phyloP scores from a whole-genome alignment of 2,329 filamentous ascomycete species.

The Neoscytalidium dimidiatum region DNA sequence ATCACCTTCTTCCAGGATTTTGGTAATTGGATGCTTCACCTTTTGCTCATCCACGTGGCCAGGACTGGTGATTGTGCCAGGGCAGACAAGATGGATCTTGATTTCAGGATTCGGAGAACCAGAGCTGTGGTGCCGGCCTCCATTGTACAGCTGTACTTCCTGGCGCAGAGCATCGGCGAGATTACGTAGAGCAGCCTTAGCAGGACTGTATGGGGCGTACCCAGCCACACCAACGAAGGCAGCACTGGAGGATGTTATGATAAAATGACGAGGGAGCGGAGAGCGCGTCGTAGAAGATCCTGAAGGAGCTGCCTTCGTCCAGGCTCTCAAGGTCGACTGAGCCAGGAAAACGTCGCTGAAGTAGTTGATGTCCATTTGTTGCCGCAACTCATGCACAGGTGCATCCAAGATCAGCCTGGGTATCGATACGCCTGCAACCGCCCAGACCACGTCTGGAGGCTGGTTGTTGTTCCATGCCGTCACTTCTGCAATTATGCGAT shows the following conservation, averaged over 20 bases:
- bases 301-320: slow-evolving; percentile 53
- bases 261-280: slow-evolving; percentile 68
- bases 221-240: slow-evolving; percentile 78
- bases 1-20: slow-evolving; percentile 79
- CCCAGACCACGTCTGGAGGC: slow-evolving; percentile 86
- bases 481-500: slow-evolving; percentile 68
- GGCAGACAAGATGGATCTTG: slow-evolving; percentile 78
- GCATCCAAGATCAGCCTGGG: slow-evolving; percentile 80
- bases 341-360: slow-evolving; percentile 85
- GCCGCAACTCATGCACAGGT: slow-evolving; percentile 64
- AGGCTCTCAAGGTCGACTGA: slow-evolving; percentile 73
- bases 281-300: background rate
- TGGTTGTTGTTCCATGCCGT: slow-evolving; percentile 75
- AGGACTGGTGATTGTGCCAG: slow-evolving; percentile 77
- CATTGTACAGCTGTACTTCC: slow-evolving; percentile 85
- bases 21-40: slow-evolving; percentile 78
- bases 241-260: slow-evolving; percentile 80
- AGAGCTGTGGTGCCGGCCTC: slow-evolving; percentile 47
- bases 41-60: slow-evolving; percentile 75
- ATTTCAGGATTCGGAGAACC: slow-evolving; percentile 56
- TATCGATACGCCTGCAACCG: slow-evolving; percentile 73
- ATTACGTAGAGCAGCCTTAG: slow-evolving; percentile 81
- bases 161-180: slow-evolving; percentile 82
- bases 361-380: slow-evolving; percentile 92
- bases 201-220: slow-evolving; percentile 80